Evolutionary conservation across 2,329 filamentous ascomycete species (phyloP).

Genomic region (Meredithiella fracta): DNA sequence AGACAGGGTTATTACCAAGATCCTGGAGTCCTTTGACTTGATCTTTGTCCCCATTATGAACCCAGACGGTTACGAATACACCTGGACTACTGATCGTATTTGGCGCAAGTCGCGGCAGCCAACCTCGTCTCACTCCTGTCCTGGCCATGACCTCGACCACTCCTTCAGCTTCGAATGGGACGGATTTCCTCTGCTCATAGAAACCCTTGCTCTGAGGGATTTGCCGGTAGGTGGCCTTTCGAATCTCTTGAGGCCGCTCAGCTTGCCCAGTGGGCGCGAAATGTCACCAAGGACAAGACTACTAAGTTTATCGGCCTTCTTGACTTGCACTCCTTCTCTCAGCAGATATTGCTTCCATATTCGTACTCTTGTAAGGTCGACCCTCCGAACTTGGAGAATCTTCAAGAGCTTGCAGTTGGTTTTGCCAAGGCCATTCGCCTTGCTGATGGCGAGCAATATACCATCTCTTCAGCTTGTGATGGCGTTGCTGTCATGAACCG

Average conservation of each 20-base stretch:
- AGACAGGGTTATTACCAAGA: slow-evolving; percentile 49
- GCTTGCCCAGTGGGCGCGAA: slow-evolving; percentile 68
- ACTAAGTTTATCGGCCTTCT: slow-evolving; percentile 69
- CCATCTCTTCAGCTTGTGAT: slow-evolving; percentile 72
- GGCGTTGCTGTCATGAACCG: slow-evolving; percentile 25
- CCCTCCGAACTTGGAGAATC: slow-evolving; percentile 77
- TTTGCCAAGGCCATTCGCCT: slow-evolving; percentile 76
- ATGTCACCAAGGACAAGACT: slow-evolving; percentile 54
- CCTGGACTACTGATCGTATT: slow-evolving; percentile 77
- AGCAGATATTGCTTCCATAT: slow-evolving; percentile 87
- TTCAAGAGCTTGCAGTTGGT: slow-evolving; percentile 77
- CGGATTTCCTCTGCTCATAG: slow-evolving; percentile 37
- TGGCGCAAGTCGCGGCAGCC: slow-evolving; percentile 91
- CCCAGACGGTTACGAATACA: slow-evolving; percentile 87
- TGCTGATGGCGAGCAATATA: slow-evolving; percentile 60
- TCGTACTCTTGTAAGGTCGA: slow-evolving; percentile 63
- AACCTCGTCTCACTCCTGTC: slow-evolving; percentile 68
- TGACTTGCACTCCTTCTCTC: slow-evolving; percentile 88
- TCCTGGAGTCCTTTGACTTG: slow-evolving; percentile 74
- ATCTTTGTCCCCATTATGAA: slow-evolving; percentile 80
- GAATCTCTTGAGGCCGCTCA: slow-evolving; percentile 62
- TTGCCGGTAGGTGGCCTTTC: slow-evolving; percentile 68
- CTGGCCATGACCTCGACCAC: slow-evolving; percentile 76
- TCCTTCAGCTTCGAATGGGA: slow-evolving; percentile 79
- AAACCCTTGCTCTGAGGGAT: slow-evolving; percentile 85